phyloP scores from a whole-genome alignment of 2,329 filamentous ascomycete genomes.

The Diaporthe sp. region DNA sequence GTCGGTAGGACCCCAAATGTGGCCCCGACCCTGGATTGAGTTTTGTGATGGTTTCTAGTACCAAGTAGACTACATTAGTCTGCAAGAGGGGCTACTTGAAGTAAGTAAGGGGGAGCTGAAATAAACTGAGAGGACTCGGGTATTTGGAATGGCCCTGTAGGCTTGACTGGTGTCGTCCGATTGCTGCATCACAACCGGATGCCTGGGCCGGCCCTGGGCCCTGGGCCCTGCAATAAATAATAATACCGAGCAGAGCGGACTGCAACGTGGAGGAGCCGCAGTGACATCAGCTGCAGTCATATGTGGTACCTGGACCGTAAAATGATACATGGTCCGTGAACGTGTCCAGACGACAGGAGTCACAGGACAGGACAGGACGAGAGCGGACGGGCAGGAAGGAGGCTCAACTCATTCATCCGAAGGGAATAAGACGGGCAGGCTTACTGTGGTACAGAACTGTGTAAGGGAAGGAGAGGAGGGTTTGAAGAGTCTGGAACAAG shows the following conservation, averaged over 20 bases:
- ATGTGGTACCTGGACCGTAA: neutral
- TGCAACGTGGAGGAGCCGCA: slow-evolving; percentile 26
- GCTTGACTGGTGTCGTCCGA: neutral
- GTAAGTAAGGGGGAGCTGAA: neutral
- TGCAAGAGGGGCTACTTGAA: neutral
- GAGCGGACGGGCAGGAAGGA: neutral
- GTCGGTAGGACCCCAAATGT: neutral
- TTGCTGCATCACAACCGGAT: neutral
- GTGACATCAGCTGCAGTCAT: neutral
- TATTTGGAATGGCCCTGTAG: neutral
- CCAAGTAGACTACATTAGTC: neutral
- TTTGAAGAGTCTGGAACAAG: neutral
- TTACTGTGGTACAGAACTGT: neutral
- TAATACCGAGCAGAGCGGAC: neutral
- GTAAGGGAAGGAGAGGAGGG: neutral
- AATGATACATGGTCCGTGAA: slow-evolving; percentile 5
- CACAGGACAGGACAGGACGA: neutral
- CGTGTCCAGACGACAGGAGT: neutral
- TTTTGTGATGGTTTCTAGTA: slow-evolving; percentile 14
- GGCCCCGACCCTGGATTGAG: slow-evolving; percentile 10
- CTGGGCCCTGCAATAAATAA: neutral
- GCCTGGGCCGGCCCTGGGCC: neutral
- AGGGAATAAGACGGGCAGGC: slow-evolving; percentile 19
- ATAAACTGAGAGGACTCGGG: neutral
- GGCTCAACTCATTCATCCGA: slow-evolving; percentile 27